phyloP scores from a whole-genome alignment of 192 early-diverging fungal genomes.

The Coemansia sp. region DNA sequence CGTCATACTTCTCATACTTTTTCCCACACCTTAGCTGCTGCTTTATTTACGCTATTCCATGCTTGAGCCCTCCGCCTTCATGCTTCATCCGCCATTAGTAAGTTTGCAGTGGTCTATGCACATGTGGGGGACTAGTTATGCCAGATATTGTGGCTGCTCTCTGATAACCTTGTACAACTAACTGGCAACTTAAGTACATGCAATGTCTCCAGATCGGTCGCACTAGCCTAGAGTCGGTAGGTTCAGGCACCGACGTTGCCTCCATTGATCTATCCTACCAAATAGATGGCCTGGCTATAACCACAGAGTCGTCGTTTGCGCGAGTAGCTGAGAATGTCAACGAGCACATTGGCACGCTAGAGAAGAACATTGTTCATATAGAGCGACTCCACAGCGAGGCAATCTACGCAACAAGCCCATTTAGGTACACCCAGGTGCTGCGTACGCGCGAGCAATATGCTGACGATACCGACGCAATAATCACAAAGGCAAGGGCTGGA shows the following conservation, averaged over 20 bases:
- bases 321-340: slow-evolving; percentile 14
- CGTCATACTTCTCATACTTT: not conserved
- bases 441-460: slow-evolving; percentile 22
- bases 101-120: not conserved
- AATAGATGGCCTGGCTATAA: slow-evolving; percentile 4
- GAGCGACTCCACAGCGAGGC: slow-evolving; percentile 27
- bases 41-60: not conserved
- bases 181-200: not conserved
- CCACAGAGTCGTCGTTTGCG: slow-evolving; percentile 14
- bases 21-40: not conserved
- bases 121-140: not conserved
- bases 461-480: slow-evolving; percentile 4
- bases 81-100: slow-evolving; percentile 3
- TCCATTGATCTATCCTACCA: slow-evolving; percentile 8
- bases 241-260: not conserved
- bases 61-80: not conserved
- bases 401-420: slow-evolving; percentile 23
- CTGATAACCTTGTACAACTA: not conserved
- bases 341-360: slow-evolving; percentile 11
- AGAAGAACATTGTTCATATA: slow-evolving; percentile 21
- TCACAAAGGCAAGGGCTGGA: slow-evolving; percentile 1
- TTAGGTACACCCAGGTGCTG: slow-evolving; percentile 16
- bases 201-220: not conserved
- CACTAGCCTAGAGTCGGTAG: slow-evolving; percentile 7
- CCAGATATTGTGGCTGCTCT: not conserved